Evolutionary conservation across 208 protist genomes (phyloP), one percentile per base, ranked within the genome.

Genomic region (Borovskyia barvae): DNA sequence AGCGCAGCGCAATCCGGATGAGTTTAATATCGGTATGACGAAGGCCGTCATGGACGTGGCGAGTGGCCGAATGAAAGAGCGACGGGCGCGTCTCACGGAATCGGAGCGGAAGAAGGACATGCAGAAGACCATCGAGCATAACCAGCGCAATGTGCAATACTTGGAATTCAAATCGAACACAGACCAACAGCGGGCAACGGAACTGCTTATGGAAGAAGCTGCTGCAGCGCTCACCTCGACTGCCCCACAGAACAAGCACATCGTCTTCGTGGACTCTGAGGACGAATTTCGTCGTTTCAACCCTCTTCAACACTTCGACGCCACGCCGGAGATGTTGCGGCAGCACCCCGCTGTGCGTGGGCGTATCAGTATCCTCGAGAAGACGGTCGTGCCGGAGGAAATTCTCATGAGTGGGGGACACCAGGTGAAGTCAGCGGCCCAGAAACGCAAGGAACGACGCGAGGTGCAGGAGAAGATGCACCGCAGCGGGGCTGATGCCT

Each of bases 21-120:
- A 97, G 72, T 97, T 96, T 58, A 72, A 96, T 58, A 94, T 95
- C 58, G 87, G 82, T 45, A 97, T 97, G 94, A 96, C 92, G 0
- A 90, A 92, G 72, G 72, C 85, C 14, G 66, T 94, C 30, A 84
- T 96, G 72, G 90, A 96, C 50, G 70, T 90, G 22, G 82, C 83
- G 3, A 88, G 73, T 7, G 90, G 90, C 7, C 78, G 78, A n/a
- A 89, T 93, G 82, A 90, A 87, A 71, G 55, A 74, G 33, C 74
- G 80, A 0, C 51, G 48, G 26, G 57, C 29, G 19, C 61, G 58
- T 29, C 60, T 76, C 20, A 39, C 58, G 8, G 45, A 53, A 11
- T 75, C 75, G 12, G 90, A 90, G 20, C 75, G 77, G 26, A 66
- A 58, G 19, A 60, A 72, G 9, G 77, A 86, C n/a, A 61, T 89